These are phyloP conservation scores for Colletotrichum euphorbiae DNA, from an alignment of 2,329 filamentous ascomycete genomes.

Conservation along the genomic window DNA sequence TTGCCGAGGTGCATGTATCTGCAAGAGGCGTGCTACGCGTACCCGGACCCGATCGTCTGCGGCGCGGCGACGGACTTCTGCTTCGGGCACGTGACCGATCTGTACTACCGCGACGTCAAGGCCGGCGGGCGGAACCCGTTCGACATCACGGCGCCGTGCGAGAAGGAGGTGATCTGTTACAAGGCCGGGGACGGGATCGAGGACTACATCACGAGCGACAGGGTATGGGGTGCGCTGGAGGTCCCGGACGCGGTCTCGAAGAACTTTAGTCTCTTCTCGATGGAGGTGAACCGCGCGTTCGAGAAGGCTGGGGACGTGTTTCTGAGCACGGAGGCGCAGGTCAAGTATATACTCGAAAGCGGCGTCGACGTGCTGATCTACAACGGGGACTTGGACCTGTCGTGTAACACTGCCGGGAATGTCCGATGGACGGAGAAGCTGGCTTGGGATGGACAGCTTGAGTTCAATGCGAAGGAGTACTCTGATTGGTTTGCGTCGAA, in stretches of 20 bases:
- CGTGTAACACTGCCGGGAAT: conserved; percentile 44
- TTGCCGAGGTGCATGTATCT: conserved; percentile 59
- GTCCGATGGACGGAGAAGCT: conserved; percentile 53
- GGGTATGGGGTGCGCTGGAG: conserved; percentile 40
- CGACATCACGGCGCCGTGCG: conserved; percentile 55
- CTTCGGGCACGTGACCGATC: conserved; percentile 51
- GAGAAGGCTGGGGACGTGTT: conserved; percentile 35
- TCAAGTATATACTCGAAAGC: conserved; percentile 24
- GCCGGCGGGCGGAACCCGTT: conserved; percentile 55
- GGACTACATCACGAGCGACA: conserved; percentile 43
- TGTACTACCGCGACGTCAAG: conserved; percentile 55
- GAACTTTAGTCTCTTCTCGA: conserved; percentile 32
- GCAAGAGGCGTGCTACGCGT: conserved; percentile 50
- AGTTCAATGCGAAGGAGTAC: conserved; percentile 50
- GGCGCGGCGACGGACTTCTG: conserved; percentile 51
- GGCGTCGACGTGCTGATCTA: conserved; percentile 42
- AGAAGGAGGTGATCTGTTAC: conserved; percentile 54
- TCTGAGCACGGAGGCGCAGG: conserved; percentile 26
- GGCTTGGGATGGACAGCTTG: conserved; percentile 57
- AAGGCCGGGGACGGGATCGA: conserved; percentile 43
- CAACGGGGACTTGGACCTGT: conserved; percentile 43
- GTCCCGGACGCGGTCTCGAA: conserved; percentile 34
- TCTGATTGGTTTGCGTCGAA: conserved; percentile 30
- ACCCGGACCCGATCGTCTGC: conserved; percentile 55
- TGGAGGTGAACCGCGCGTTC: conserved; percentile 36